A percentile compares a stretch with the other conserved stretches of the same genome.
phyloP scores from a whole-genome alignment of 192 early-diverging fungal species.

The Gamsiella multidivaricata region DNA sequence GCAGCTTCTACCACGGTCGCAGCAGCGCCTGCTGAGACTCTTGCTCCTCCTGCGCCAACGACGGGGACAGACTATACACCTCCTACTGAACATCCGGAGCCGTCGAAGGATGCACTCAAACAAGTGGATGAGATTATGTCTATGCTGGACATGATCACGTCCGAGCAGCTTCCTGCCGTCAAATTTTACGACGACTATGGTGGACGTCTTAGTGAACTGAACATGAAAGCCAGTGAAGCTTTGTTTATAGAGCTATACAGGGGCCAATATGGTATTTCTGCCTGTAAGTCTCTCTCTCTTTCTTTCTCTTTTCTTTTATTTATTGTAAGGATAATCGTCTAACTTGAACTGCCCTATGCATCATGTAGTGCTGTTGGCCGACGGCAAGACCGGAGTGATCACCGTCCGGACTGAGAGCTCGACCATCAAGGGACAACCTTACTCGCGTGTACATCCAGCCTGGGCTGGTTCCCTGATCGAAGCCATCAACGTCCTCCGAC shows the following conservation, averaged over 20 bases:
- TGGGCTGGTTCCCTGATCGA: conserved; percentile 25
- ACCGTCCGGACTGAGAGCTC: conserved; percentile 33
- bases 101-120: neutral
- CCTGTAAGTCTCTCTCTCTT: conserved; percentile 6
- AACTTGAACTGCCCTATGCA: neutral
- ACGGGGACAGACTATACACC: neutral
- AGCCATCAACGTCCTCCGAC: conserved; percentile 24
- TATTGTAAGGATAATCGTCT: neutral
- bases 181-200: conserved; percentile 42
- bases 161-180: conserved; percentile 22
- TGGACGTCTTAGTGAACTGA: conserved; percentile 17
- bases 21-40: neutral
- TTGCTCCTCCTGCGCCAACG: neutral
- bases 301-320: too few species aligned
- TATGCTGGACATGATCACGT: conserved; percentile 14
- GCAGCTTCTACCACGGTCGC: neutral
- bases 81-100: too few species aligned
- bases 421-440: conserved; percentile 1
- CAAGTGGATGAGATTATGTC: conserved; percentile 22
- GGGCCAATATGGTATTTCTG: conserved; percentile 34
- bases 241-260: conserved; percentile 15
- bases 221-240: neutral
- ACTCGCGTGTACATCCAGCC: conserved; percentile 12
- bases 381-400: conserved; percentile 35
- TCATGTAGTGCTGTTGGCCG: conserved; percentile 16